phyloP scores from a whole-genome alignment of 1,284 basidiomycete genomes.

The Irpex lacteus region DNA sequence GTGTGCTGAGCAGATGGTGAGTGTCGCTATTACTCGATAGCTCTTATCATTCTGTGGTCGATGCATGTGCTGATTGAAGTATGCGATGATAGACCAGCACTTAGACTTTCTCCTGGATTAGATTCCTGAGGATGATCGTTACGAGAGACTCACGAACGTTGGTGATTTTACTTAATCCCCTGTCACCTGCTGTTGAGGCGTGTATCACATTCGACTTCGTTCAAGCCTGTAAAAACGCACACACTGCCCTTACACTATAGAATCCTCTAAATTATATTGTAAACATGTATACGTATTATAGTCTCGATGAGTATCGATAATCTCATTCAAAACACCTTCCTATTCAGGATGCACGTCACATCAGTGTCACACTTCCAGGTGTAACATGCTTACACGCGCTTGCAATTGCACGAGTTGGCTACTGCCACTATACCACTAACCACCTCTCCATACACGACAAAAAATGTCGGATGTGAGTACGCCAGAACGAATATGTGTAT shows the following conservation, averaged over 20 bases:
- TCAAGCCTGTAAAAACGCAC: too few species aligned
- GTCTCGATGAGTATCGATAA: background rate
- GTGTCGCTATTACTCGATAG: too few species aligned
- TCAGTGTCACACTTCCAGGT: background rate
- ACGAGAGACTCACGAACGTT: too few species aligned
- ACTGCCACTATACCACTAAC: background rate
- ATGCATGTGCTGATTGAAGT: background rate
- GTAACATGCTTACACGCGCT: background rate
- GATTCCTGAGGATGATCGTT: too few species aligned
- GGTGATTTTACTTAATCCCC: too few species aligned
- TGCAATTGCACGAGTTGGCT: background rate
- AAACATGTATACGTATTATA: too few species aligned
- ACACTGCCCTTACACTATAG: too few species aligned
- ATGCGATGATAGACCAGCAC: background rate
- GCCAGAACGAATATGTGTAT: background rate
- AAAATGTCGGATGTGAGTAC: slow-evolving; percentile 8
- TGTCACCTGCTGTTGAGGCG: too few species aligned
- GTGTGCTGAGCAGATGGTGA: slow-evolving; percentile 11
- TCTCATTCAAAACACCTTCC: slow-evolving; percentile 1
- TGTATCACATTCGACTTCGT: too few species aligned
- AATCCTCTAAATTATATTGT: too few species aligned
- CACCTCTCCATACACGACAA: background rate
- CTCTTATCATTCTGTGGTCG: too few species aligned
- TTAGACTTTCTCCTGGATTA: background rate
- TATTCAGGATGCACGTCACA: background rate